Evolutionary conservation across 768 basidiomycete genomes (phyloP).

Genomic region (Suillus luteus): DNA sequence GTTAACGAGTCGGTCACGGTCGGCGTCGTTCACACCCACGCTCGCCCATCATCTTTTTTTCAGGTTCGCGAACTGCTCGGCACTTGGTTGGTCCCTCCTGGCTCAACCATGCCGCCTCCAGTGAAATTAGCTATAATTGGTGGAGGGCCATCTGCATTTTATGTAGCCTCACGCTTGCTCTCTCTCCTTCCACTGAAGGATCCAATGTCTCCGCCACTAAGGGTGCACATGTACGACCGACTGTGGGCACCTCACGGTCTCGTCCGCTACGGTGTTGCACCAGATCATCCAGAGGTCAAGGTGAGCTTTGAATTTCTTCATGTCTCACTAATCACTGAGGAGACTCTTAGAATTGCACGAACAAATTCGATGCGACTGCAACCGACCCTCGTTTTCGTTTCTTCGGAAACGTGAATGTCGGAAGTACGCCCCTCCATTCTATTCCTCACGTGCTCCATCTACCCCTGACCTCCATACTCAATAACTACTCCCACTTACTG

Average conservation of each 20-base stretch:
- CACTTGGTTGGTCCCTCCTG: not conserved
- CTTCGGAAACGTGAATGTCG: constrained; percentile 87
- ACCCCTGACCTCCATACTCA: constrained; percentile 59
- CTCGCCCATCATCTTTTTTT: not conserved
- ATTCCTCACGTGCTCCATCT: constrained; percentile 58
- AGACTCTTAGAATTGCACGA: constrained; percentile 81
- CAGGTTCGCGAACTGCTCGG: not conserved
- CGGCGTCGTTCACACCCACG: not conserved
- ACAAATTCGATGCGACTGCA: constrained; percentile 88
- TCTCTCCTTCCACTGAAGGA: constrained; percentile 49
- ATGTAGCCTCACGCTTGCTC: constrained; percentile 86
- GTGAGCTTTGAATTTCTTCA: constrained; percentile 32
- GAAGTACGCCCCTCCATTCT: constrained; percentile 32
- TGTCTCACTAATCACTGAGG: constrained; percentile 17
- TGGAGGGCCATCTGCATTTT: constrained; percentile 97
- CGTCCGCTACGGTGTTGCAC: constrained; percentile 94
- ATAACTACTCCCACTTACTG: constrained; percentile 82
- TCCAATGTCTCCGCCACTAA: constrained; percentile 39
- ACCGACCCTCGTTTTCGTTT: constrained; percentile 81
- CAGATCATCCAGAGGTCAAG: constrained; percentile 99
- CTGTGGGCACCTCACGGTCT: constrained; percentile 95
- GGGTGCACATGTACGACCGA: constrained; percentile 87
- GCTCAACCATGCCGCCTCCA: constrained; percentile 23
- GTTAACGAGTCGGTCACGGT: not conserved
- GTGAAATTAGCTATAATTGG: constrained; percentile 89